Conservation (phyloP, 352 stramenopile genomes). For the Pythium oligandrum region DNA sequence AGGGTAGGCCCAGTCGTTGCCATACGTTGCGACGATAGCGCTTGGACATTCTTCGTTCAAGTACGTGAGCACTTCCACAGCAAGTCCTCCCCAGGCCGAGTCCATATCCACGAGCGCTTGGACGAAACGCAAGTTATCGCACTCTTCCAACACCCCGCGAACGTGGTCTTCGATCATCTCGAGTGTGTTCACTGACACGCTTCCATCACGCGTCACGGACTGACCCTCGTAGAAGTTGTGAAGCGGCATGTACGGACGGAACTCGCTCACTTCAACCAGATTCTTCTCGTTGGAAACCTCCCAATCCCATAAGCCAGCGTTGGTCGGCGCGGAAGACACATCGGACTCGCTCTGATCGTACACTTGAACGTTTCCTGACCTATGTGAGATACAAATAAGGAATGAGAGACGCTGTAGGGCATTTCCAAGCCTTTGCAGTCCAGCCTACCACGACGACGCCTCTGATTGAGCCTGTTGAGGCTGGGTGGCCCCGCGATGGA, state of each 20-base stretch:
- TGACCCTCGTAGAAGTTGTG: conserved; percentile 83
- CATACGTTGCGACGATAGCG: conserved; percentile 42
- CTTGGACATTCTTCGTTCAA: conserved; percentile 64
- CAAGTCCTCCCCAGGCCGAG: conserved; percentile 72
- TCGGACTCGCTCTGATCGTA: conserved; percentile 44
- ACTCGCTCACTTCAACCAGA: conserved; percentile 68
- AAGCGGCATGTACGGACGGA: conserved; percentile 68
- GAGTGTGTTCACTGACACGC: conserved; percentile 41
- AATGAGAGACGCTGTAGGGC: not conserved
- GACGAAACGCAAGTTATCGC: conserved; percentile 59
- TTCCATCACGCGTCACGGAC: conserved; percentile 39
- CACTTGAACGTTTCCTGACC: conserved; percentile 54
- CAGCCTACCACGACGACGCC: no score
- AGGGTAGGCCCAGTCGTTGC: conserved; percentile 75
- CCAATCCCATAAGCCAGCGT: conserved; percentile 50
- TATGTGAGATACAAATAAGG: conserved; percentile 8
- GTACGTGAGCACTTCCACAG: conserved; percentile 67
- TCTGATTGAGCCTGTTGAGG: no score
- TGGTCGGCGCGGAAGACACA: conserved; percentile 1
- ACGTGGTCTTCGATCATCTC: conserved; percentile 61
- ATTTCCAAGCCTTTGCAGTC: no score
- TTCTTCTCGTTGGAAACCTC: conserved; percentile 39
- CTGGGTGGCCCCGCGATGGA: conserved; percentile 11
- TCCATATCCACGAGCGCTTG: conserved; percentile 77
- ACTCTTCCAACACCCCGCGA: conserved; percentile 54